Percentiles rank a stretch among this genome's conserved stretches.
These are phyloP conservation scores for Seminavis robusta DNA, from an alignment of 108 stramenopile genomes.

Conservation along the genomic window DNA sequence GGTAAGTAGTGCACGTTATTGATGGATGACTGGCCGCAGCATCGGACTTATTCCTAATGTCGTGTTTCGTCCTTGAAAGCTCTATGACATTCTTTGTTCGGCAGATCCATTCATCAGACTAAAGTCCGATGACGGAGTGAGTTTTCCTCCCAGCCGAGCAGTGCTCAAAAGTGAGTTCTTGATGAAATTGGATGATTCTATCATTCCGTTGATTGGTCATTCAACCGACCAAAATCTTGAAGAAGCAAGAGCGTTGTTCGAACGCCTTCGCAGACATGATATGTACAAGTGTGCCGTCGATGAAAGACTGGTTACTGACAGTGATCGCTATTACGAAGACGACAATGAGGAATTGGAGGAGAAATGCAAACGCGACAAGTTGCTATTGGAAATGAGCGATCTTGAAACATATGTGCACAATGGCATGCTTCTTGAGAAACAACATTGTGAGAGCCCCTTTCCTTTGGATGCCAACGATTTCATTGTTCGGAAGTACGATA, in stretches of 20 bases:
- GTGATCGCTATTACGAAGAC: conserved; percentile 3
- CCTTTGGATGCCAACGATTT: conserved; percentile 42
- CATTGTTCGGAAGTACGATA: conserved; percentile 53
- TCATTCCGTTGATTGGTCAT: conserved; percentile 53
- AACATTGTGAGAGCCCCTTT: conserved; percentile 7
- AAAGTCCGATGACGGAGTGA: no score
- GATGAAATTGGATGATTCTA: conserved; percentile 45
- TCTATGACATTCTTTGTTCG: conserved; percentile 61
- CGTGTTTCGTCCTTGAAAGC: no score
- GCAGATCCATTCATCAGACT: conserved; percentile 71
- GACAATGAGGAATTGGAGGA: conserved; percentile 12
- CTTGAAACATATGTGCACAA: neutral
- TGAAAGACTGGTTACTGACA: neutral
- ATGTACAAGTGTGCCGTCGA: conserved; percentile 56
- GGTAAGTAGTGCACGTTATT: conserved; percentile 70
- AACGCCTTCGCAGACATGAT: conserved; percentile 39
- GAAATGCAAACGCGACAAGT: neutral
- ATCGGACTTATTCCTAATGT: no score
- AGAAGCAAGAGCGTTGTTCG: conserved; percentile 49
- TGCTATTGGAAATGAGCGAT: neutral
- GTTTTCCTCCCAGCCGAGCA: conserved; percentile 64
- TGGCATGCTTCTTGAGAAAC: conserved; percentile 27
- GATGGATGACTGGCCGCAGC: no score
- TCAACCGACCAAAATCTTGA: conserved; percentile 32
- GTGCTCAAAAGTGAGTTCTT: conserved; percentile 43